Evolutionary conservation across 345 rosid species (phyloP), one percentile per base, ranked within the genome.

Genomic region (Lenwebbia sp.): DNA sequence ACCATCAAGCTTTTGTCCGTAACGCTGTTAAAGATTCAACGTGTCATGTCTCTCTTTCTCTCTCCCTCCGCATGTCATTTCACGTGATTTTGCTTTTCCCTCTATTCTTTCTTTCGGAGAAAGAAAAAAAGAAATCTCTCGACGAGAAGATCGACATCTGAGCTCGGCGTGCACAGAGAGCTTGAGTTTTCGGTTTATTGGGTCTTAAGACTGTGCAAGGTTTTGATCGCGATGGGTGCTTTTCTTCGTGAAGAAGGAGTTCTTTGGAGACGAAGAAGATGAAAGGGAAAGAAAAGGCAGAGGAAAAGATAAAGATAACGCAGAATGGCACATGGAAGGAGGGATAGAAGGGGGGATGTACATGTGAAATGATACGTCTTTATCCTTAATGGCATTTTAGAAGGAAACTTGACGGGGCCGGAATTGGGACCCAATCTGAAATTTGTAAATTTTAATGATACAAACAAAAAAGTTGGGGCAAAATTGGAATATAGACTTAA

Each of bases 11-110:
- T 44, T 44, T 44, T 44, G 47, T 44, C 47, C 41, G 7, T 62
- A 1, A 62, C 13, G 9, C 5, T 9, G 0, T 30, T 30, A 62
- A 62, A 30, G 1, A 62, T 30, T 17, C 0, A 0, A 33, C 2
- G 0, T 1, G 5, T 33, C 44, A 33, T 65, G 5, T 65, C 4
- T 65, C 13, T 4, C 1, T 65, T 21, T 33, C 41, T 65, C 13
- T 33, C 6, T 10, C 5, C 25, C 47, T 17, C 0, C 78, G 9
- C 3, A 2, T 33, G 1, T 0, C 78, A 33, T 65, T 60, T 65
- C 5, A 17, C 0, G 23, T 9, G 44, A 19, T 65, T 10, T 54
- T 56, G 23, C 25, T 25, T 56, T 56, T 21, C 1, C 13, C 13
- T 13, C 14, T 26, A 4, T 26, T 65, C 10, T 19, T 33, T 17